A percentile compares a stretch with the other conserved stretches of the same genome.
Conservation (phyloP, 495 filamentous ascomycete species). For the Cladorrhinum samala region DNA sequence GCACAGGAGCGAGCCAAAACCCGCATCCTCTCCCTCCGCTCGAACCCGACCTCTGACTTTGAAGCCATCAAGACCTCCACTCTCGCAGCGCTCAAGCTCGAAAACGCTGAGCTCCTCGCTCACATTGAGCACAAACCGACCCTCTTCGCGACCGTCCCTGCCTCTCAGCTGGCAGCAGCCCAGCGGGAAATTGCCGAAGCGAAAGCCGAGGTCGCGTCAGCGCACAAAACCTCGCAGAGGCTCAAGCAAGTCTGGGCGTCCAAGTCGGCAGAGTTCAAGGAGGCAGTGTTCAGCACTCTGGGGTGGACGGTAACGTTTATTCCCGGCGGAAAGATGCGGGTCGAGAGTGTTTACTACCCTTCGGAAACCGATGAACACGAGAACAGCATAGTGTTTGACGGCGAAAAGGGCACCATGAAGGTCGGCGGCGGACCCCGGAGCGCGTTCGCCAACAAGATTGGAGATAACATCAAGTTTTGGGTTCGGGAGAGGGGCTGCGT, state of each 20-base stretch:
- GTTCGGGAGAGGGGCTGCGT: slow-evolving; percentile 85
- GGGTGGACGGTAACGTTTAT: slow-evolving; percentile 93
- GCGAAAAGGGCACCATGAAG: slow-evolving; percentile 95
- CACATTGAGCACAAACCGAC: slow-evolving; percentile 56
- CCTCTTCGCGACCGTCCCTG: slow-evolving; percentile 54
- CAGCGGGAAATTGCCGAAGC: slow-evolving; percentile 67
- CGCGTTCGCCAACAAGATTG: slow-evolving; percentile 77
- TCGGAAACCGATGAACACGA: slow-evolving; percentile 62
- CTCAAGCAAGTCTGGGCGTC: slow-evolving; percentile 84
- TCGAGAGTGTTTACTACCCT: slow-evolving; percentile 73
- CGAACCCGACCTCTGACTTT: slow-evolving; percentile 79
- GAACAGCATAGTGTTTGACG: slow-evolving; percentile 94
- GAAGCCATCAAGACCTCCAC: slow-evolving; percentile 78
- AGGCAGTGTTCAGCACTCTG: slow-evolving; percentile 80
- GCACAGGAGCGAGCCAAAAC: slow-evolving; percentile 70
- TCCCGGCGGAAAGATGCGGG: slow-evolving; percentile 83
- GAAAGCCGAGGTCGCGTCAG: slow-evolving; percentile 65
- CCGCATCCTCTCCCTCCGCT: slow-evolving; percentile 77
- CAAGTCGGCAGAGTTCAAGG: slow-evolving; percentile 87
- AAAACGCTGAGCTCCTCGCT: slow-evolving; percentile 76
- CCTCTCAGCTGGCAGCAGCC: slow-evolving; percentile 66
- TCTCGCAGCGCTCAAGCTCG: slow-evolving; percentile 65
- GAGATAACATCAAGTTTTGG: slow-evolving; percentile 83
- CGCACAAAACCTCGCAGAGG: slow-evolving; percentile 76
- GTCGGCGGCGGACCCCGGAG: slow-evolving; percentile 83